phyloP scores from a whole-genome alignment of 2,329 filamentous ascomycete species.

The Aspergillus bombycis region DNA sequence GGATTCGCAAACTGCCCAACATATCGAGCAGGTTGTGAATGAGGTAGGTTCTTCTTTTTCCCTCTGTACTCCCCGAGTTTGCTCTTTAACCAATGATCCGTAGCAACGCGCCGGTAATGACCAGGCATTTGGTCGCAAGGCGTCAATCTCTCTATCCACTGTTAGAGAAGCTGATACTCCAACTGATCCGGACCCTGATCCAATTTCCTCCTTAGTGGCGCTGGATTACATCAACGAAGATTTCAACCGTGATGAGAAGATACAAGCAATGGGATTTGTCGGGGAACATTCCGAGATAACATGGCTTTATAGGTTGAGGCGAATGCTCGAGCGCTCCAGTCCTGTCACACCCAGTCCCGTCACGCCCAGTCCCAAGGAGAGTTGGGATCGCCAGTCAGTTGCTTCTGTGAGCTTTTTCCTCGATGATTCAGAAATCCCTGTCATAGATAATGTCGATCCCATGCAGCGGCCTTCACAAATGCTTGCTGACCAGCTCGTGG shows the following conservation, averaged over 20 bases:
- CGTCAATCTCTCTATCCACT: slow-evolving; percentile 16
- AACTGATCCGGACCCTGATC: slow-evolving; percentile 18
- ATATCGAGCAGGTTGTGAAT: slow-evolving; percentile 38
- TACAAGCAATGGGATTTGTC: slow-evolving; percentile 45
- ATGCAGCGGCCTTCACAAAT: slow-evolving; percentile 39
- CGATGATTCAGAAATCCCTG: slow-evolving; percentile 41
- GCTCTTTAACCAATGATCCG: background rate
- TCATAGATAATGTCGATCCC: slow-evolving; percentile 40
- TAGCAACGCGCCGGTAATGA: slow-evolving; percentile 20
- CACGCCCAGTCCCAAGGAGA: slow-evolving; percentile 21
- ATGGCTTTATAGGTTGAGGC: slow-evolving; percentile 47
- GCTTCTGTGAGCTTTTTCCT: slow-evolving; percentile 44
- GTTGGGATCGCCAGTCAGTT: slow-evolving; percentile 28
- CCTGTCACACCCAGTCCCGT: slow-evolving; percentile 18
- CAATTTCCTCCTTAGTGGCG: slow-evolving; percentile 35
- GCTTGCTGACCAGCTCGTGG: slow-evolving; percentile 44
- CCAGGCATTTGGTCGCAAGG: slow-evolving; percentile 14
- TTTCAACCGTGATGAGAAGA: slow-evolving; percentile 44
- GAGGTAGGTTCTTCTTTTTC: slow-evolving; percentile 33
- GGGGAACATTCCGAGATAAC: slow-evolving; percentile 50
- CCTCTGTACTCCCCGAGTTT: background rate
- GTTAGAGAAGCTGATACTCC: slow-evolving; percentile 14
- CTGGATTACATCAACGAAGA: slow-evolving; percentile 49
- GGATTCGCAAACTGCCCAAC: slow-evolving; percentile 34
- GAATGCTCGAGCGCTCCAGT: slow-evolving; percentile 36